These are phyloP conservation scores for Tolypocladium endophyticum DNA, from an alignment of 2,329 filamentous ascomycete species.

Conservation along the genomic window DNA sequence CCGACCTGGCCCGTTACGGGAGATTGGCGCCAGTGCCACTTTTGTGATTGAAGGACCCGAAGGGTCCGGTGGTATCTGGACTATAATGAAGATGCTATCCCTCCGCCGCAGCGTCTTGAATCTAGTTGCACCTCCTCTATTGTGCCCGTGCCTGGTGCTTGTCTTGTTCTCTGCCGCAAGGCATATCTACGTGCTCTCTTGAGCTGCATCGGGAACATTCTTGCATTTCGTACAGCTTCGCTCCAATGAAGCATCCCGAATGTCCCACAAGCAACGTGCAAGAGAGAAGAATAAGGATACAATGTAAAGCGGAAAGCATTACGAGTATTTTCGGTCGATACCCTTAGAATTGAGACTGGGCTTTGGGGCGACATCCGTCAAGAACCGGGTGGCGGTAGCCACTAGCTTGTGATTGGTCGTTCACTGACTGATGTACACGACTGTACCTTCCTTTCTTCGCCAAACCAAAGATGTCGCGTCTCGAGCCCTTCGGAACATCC, in stretches of 20 bases:
- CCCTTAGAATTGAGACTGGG: background rate
- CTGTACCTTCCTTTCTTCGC: background rate
- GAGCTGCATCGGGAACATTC: no score
- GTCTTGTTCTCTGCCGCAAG: background rate
- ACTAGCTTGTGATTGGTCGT: background rate
- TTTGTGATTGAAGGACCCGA: background rate
- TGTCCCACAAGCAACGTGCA: background rate
- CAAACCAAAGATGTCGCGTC: background rate
- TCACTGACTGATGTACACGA: background rate
- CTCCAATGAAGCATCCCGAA: background rate
- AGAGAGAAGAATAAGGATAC: background rate
- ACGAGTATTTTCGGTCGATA: no score
- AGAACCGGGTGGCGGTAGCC: background rate
- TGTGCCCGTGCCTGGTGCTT: background rate
- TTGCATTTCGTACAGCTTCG: background rate
- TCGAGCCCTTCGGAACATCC: slow-evolving; percentile 16
- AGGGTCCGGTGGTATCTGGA: background rate
- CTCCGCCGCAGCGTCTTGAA: background rate
- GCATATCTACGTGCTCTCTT: background rate
- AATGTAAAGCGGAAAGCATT: no score
- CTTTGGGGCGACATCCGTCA: background rate
- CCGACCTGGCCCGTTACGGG: background rate
- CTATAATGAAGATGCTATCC: background rate
- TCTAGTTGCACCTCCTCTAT: background rate
- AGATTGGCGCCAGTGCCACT: background rate